Evolutionary conservation across 345 rosid genomes (phyloP).

Genomic region (Chamaenerion angustifolium): DNA sequence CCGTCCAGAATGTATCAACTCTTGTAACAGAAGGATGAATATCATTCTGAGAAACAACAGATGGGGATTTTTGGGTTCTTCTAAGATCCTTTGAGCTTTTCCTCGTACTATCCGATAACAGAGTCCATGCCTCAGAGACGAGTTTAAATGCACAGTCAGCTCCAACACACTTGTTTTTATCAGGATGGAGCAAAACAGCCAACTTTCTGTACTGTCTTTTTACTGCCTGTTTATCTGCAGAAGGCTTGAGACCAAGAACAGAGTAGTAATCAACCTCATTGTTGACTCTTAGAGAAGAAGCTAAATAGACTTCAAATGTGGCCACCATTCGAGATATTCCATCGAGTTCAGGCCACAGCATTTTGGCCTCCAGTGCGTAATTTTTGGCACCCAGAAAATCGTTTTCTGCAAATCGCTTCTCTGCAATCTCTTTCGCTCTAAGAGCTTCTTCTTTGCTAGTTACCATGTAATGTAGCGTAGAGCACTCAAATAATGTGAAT

Average conservation of each 20-base stretch:
- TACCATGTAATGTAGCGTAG: slow-evolving; percentile 42
- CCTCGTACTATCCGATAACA: slow-evolving; percentile 54
- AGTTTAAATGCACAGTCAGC: slow-evolving; percentile 97
- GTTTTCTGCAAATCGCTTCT: slow-evolving; percentile 66
- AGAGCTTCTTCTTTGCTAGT: slow-evolving; percentile 64
- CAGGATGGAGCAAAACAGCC: slow-evolving; percentile 93
- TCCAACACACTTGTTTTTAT: slow-evolving; percentile 83
- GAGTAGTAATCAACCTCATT: slow-evolving; percentile 71
- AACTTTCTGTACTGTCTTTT: slow-evolving; percentile 84
- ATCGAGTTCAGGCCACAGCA: slow-evolving; percentile 64
- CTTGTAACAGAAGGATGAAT: slow-evolving; percentile 34
- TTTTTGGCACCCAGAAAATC: slow-evolving; percentile 69
- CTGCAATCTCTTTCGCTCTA: slow-evolving; percentile 70
- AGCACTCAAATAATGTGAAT: slow-evolving; percentile 12
- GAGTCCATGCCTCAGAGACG: slow-evolving; percentile 85
- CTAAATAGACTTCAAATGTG: slow-evolving; percentile 76
- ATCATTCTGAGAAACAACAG: no score
- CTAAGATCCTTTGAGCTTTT: slow-evolving; percentile 49
- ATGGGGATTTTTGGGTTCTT: slow-evolving; percentile 15
- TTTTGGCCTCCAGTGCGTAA: slow-evolving; percentile 69
- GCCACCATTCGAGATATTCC: slow-evolving; percentile 89
- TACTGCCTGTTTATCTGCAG: slow-evolving; percentile 70
- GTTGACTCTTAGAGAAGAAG: slow-evolving; percentile 50
- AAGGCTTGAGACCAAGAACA: slow-evolving; percentile 81
- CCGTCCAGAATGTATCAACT: slow-evolving; percentile 94